Conservation (phyloP, 345 rosid genomes). For the Eucalyptus sp. region DNA sequence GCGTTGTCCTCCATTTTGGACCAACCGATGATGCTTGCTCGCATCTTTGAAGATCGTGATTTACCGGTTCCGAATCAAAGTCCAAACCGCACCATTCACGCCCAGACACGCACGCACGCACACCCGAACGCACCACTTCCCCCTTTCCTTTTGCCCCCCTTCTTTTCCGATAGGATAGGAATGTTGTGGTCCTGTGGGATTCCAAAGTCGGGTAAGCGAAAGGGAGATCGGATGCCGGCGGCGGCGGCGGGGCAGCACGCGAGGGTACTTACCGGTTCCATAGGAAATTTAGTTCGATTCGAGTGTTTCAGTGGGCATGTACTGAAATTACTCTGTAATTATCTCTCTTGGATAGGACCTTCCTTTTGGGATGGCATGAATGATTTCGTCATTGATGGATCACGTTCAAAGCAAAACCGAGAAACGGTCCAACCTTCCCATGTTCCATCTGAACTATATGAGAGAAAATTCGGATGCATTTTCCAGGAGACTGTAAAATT, state of each 20-base stretch:
- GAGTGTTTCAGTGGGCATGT: not conserved
- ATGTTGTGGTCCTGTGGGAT: not conserved
- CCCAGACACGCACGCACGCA: not conserved
- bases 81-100: not conserved
- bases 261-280: not conserved
- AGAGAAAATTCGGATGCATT: not conserved
- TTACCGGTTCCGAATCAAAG: not conserved
- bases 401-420: not conserved
- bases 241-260: not conserved
- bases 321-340: not conserved
- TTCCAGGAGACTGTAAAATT: not conserved
- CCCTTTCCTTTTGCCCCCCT: not conserved
- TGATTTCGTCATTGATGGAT: not conserved
- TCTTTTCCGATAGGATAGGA: not conserved
- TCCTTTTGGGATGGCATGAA: not conserved
- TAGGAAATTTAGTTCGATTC: not conserved
- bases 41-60: not conserved
- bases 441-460: not conserved
- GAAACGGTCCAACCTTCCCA: not conserved
- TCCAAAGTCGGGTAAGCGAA: not conserved
- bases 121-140: not conserved
- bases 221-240: not conserved
- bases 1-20: not conserved
- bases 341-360: not conserved
- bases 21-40: not conserved